These are phyloP conservation scores for Fusarium austroafricanum DNA, from an alignment of 2,329 filamentous ascomycete species.

Conservation along the genomic window DNA sequence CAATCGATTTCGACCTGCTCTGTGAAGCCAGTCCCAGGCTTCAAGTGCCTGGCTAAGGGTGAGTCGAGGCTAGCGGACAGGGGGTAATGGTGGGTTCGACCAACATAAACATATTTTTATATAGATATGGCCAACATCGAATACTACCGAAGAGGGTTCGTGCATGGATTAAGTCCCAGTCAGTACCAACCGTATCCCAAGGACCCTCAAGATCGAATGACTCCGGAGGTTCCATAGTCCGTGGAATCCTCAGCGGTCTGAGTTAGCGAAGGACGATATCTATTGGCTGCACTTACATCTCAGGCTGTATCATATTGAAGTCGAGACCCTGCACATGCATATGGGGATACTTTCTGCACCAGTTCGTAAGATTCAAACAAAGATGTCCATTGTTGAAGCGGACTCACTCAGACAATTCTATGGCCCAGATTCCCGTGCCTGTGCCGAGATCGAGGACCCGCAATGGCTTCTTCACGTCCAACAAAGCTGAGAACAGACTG, in stretches of 20 bases:
- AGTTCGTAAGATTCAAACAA: too few species aligned
- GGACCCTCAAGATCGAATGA: neutral
- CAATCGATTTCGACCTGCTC: neutral
- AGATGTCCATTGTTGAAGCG: too few species aligned
- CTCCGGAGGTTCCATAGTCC: neutral
- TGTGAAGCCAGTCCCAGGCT: neutral
- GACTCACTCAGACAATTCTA: too few species aligned
- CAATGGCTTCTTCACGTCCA: too few species aligned
- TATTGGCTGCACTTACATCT: too few species aligned
- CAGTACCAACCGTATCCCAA: neutral
- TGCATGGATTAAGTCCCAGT: neutral
- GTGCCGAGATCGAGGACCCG: too few species aligned
- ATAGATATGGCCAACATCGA: neutral
- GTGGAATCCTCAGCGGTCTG: neutral
- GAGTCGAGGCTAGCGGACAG: neutral
- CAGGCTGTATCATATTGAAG: neutral
- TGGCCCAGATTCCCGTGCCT: too few species aligned
- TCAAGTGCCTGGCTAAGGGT: neutral
- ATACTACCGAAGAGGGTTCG: neutral
- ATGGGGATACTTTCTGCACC: neutral
- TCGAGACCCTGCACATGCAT: neutral
- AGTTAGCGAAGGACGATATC: neutral
- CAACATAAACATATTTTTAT: neutral
- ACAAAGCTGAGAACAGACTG: too few species aligned
- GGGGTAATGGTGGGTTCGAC: neutral